A percentile compares a stretch with the other conserved stretches of the same genome.
Evolutionary conservation across 345 rosid genomes (phyloP).

Genomic region (Gossypium turneri): DNA sequence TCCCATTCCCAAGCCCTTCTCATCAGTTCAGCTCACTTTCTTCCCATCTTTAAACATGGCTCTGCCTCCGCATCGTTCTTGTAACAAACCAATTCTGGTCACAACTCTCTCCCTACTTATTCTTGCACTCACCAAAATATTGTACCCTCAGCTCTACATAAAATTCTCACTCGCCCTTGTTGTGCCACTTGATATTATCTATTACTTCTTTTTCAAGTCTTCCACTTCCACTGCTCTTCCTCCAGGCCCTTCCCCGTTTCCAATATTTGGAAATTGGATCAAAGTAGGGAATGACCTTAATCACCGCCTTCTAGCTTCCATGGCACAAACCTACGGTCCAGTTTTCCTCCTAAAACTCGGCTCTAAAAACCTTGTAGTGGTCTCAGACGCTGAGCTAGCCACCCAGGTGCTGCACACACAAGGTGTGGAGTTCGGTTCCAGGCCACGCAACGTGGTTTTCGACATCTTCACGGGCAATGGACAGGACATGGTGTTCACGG

Average conservation of each 20-base stretch:
- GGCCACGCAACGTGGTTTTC: conserved; percentile 56
- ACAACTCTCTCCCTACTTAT: not conserved
- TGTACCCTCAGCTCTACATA: not conserved
- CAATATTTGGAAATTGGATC: conserved; percentile 61
- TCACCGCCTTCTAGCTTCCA: conserved; percentile 48
- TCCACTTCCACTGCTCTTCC: conserved; percentile 24
- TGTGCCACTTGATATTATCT: not conserved
- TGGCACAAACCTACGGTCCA: conserved; percentile 39
- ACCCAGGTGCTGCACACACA: conserved; percentile 53
- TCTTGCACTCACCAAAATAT: not conserved
- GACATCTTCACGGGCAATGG: conserved; percentile 62
- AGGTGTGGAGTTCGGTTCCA: conserved; percentile 61
- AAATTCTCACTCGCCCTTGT: not conserved
- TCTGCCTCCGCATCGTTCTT: not conserved
- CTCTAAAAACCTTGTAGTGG: conserved; percentile 38
- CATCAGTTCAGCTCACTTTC: not conserved
- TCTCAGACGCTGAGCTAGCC: conserved; percentile 51
- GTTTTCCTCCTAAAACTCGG: conserved; percentile 54
- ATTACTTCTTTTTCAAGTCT: conserved; percentile 1
- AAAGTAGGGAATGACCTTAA: conserved; percentile 63
- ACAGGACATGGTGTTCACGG: conserved; percentile 69
- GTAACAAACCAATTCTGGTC: not conserved
- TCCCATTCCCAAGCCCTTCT: not conserved
- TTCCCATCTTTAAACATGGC: not conserved
- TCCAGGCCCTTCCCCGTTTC: conserved; percentile 45